phyloP scores from a whole-genome alignment of 768 basidiomycete genomes.

The Leccinum subtestaceum region DNA sequence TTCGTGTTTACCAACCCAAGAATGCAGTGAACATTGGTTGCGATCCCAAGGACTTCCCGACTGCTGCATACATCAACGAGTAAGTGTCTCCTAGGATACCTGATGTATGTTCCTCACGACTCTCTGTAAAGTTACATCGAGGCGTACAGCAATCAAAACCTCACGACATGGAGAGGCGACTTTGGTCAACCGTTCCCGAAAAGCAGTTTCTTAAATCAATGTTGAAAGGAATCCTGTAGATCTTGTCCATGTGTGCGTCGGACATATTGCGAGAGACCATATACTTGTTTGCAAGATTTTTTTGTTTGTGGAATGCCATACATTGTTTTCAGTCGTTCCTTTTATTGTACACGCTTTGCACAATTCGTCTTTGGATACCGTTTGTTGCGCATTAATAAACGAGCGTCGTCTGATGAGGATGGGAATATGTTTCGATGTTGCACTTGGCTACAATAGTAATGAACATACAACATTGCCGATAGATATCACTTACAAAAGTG shows the following conservation, averaged over 20 bases:
- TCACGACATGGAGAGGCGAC: slow-evolving; percentile 71
- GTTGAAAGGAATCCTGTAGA: slow-evolving; percentile 35
- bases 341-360: slow-evolving; percentile 11
- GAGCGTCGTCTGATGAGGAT: slow-evolving; percentile 1
- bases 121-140: slow-evolving; percentile 43
- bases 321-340: neutral
- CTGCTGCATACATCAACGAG: slow-evolving; percentile 75
- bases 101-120: slow-evolving; percentile 1
- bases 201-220: slow-evolving; percentile 58
- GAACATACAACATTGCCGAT: slow-evolving; percentile 28
- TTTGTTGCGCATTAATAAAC: slow-evolving; percentile 13
- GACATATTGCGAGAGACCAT: slow-evolving; percentile 6
- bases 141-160: slow-evolving; percentile 80
- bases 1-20: slow-evolving; percentile 85
- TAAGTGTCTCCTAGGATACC: slow-evolving; percentile 30
- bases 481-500: slow-evolving; percentile 11
- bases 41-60: slow-evolving; percentile 77
- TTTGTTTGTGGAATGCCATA: too few species aligned
- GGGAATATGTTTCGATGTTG: slow-evolving; percentile 3
- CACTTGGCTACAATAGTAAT: slow-evolving; percentile 19
- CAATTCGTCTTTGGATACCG: neutral
- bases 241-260: slow-evolving; percentile 5
- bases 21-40: slow-evolving; percentile 77
- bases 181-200: slow-evolving; percentile 68
- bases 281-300: too few species aligned